A percentile compares a stretch with the other conserved stretches of the same genome.
Evolutionary conservation across 2,329 filamentous ascomycete genomes (phyloP).

Genomic region (Domatiomyces catenatus): DNA sequence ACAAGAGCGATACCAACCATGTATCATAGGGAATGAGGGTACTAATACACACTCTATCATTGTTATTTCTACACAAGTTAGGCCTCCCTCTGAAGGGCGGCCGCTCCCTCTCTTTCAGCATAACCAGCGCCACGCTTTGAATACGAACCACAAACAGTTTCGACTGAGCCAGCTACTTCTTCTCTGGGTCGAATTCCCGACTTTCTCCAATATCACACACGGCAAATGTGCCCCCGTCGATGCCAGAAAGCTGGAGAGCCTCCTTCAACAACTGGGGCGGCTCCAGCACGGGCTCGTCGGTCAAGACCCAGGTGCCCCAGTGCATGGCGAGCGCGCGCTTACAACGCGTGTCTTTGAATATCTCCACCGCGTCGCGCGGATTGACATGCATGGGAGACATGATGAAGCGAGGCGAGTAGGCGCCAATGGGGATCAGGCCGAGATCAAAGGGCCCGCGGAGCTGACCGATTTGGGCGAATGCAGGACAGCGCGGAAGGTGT

Average conservation of each 20-base stretch:
- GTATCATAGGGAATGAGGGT: not conserved
- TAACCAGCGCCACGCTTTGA: not conserved
- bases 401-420: conserved; percentile 50
- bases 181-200: conserved; percentile 47
- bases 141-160: not conserved
- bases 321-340: conserved; percentile 69
- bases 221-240: conserved; percentile 60
- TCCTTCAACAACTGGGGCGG: conserved; percentile 58
- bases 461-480: conserved; percentile 69
- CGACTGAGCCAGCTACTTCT: not conserved
- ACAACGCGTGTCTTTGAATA: conserved; percentile 73
- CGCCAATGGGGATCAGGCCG: conserved; percentile 83
- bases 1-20: not conserved
- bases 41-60: too few species aligned
- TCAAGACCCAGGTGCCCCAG: conserved; percentile 81
- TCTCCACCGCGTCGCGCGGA: conserved; percentile 75
- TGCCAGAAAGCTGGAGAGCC: conserved; percentile 47
- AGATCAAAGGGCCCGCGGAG: conserved; percentile 76
- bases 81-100: not conserved
- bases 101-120: too few species aligned
- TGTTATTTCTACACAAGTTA: not conserved
- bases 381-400: conserved; percentile 76
- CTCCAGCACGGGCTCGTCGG: conserved; percentile 69
- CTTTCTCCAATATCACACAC: conserved; percentile 75
- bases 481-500: conserved; percentile 55